These are phyloP conservation scores for Suhomyces faveliae DNA, from an alignment of 805 yeast species.

Conservation along the genomic window DNA sequence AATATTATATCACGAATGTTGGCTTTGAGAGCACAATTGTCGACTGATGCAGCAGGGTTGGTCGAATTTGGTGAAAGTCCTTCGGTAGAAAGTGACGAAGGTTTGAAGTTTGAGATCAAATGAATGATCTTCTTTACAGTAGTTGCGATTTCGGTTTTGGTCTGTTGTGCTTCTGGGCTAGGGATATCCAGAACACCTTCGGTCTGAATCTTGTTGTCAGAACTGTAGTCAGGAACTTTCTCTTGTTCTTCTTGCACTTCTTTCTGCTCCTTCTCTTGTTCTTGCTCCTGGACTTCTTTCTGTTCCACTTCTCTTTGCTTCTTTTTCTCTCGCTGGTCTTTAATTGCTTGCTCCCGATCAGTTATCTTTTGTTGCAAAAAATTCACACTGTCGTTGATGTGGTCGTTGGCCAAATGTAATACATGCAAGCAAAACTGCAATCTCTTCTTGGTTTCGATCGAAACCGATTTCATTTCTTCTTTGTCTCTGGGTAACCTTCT, in stretches of 20 bases:
- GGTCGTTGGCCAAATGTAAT: conserved; percentile 76
- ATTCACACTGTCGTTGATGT: conserved; percentile 64
- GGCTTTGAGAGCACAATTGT: conserved; percentile 43
- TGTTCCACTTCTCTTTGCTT: conserved; percentile 1
- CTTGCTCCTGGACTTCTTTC: conserved; percentile 14
- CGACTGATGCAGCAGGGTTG: conserved; percentile 4
- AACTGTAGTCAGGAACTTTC: conserved; percentile 23
- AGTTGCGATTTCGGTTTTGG: conserved; percentile 79
- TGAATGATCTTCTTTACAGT: conserved; percentile 88
- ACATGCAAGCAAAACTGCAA: conserved; percentile 77
- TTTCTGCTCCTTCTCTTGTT: conserved; percentile 15
- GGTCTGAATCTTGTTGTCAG: conserved; percentile 20
- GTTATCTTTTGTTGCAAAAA: conserved; percentile 52
- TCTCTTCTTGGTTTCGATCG: conserved; percentile 72
- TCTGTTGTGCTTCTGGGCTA: conserved; percentile 33
- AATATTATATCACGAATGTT: conserved; percentile 78
- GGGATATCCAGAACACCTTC: conserved; percentile 12
- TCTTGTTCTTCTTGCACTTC: conserved; percentile 17
- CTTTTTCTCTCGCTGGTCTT: conserved; percentile 19
- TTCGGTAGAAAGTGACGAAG: conserved; percentile 30
- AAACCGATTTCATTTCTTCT: conserved; percentile 28
- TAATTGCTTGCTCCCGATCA: conserved; percentile 42
- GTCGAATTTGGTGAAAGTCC: conserved; percentile 11
- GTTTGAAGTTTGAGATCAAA: conserved; percentile 75
- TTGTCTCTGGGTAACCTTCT: conserved; percentile 20